Conservation (phyloP, 1,139 yeast genomes). For the Zygoascus hellenicus region DNA sequence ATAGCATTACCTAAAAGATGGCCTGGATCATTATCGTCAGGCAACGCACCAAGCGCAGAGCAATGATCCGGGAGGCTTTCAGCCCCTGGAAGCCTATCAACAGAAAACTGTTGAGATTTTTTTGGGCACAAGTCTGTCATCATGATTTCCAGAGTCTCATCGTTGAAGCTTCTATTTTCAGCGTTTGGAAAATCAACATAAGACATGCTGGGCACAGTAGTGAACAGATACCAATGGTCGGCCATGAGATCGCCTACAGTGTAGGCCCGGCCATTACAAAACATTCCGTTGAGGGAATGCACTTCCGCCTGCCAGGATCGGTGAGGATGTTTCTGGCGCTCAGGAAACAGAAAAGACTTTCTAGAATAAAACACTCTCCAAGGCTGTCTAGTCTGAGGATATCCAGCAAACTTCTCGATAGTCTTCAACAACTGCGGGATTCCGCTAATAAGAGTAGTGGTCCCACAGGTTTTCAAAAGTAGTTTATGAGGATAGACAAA, state of each 20-base stretch:
- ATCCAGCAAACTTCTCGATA: constrained; percentile 44
- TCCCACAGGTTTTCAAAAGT: constrained; percentile 91
- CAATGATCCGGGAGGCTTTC: constrained; percentile 20
- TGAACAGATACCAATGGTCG: constrained; percentile 89
- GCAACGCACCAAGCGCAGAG: constrained; percentile 22
- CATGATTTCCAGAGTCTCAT: constrained; percentile 81
- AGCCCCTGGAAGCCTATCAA: constrained; percentile 46
- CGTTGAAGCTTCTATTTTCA: constrained; percentile 32
- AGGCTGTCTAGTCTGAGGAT: constrained; percentile 35
- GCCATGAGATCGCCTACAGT: constrained; percentile 74
- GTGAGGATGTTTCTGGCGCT: constrained; percentile 75
- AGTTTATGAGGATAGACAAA: constrained; percentile 85
- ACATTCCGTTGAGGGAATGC: constrained; percentile 48
- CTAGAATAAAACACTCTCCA: constrained; percentile 82
- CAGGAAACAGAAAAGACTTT: constrained; percentile 89
- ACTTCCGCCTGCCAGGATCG: constrained; percentile 82
- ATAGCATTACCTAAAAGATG: constrained; percentile 68
- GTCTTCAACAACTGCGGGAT: constrained; percentile 57
- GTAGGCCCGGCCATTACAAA: constrained; percentile 60
- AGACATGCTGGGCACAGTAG: constrained; percentile 37
- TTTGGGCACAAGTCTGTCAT: constrained; percentile 69
- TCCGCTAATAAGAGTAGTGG: constrained; percentile 84
- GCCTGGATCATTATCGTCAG: constrained; percentile 64
- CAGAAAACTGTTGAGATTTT: constrained; percentile 56
- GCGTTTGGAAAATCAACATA: constrained; percentile 13